These are phyloP conservation scores for Globisporangium sylvaticum DNA, from an alignment of 352 stramenopile genomes.

Conservation along the genomic window DNA sequence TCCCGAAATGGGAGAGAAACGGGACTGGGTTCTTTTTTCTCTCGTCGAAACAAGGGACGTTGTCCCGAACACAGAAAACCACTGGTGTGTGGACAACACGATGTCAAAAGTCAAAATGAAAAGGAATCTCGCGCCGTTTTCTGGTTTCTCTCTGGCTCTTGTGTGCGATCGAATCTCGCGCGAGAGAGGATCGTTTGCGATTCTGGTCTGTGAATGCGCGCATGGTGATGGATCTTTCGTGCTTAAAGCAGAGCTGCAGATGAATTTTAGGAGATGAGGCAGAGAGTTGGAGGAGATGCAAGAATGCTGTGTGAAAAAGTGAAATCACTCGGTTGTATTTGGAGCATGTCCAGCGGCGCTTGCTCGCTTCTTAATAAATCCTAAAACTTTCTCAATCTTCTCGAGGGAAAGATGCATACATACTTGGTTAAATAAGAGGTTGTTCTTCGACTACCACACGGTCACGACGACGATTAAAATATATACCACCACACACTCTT, in stretches of 20 bases:
- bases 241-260: not conserved
- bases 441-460: not conserved
- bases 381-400: not conserved
- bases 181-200: not conserved
- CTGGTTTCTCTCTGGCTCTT: not conserved
- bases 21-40: not conserved
- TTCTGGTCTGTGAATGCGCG: not conserved
- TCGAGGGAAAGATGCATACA: conserved; percentile 26
- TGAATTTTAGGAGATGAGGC: not conserved
- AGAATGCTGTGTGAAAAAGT: not conserved
- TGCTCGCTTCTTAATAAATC: not conserved
- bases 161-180: not conserved
- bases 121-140: not conserved
- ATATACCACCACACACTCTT: not conserved
- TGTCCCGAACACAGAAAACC: not conserved
- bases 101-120: not conserved
- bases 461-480: conserved; percentile 1
- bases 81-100: not conserved
- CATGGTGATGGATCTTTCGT: too few species aligned
- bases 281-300: not conserved
- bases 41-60: not conserved
- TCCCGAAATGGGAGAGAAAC: not conserved
- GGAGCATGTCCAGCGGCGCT: not conserved
- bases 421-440: conserved; percentile 34
- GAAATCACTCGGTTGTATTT: not conserved